Base-by-base conservation (phyloP, 2,329 filamentous ascomycete genomes). In the Periconia sp. region DNA sequence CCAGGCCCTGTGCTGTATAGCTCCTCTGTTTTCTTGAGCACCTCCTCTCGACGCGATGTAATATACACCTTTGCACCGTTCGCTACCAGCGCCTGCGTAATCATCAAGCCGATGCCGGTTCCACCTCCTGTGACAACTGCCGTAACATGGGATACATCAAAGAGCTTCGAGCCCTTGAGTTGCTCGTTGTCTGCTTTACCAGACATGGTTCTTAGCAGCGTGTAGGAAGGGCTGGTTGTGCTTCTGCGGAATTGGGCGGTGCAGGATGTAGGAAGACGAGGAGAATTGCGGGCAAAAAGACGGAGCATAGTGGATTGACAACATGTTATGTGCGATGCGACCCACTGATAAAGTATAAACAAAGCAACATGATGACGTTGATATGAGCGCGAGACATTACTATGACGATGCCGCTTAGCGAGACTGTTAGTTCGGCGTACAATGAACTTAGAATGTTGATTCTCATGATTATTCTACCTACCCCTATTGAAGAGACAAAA, bases 1-100 rank as follows among this genome's bases (percentile, higher is more conserved):
- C 82, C 81, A 1, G 78, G 74, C 0, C 75, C 75, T 2, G 67
- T 70, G 45, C 72, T 70, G 63, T 82, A 80, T 7, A 76, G 71
- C 57, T 82, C 74, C 13, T 79, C 70, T 0, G 78, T 76, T 54
- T 72, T 66, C 49, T 76, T 65, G 48, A 77, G 61, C 14, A 62
- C 60, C 46, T 66, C 68, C 43, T 65, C 68, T 58, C 61, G 64
- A 49, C 70, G 60, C 17, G 64, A 68, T 19, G 66, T 72, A 46
- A 73, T 73, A 49, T 74, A 73, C 1, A 73, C 70, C 62, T 85
- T 88, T 9, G 79, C 80, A 44, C 85, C 84, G 71, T 86, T 86
- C 54, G 78, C 70, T 30, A 87, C 79, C 71, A 86, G 86, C 51
- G 84, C 85, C 50, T 84, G 77, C 23, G 83, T 82, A 58, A 88